A percentile compares a stretch with the other conserved stretches of the same genome.
Conservation (phyloP, 73 alveolate genomes). For the Paramecium sexaurelia region DNA sequence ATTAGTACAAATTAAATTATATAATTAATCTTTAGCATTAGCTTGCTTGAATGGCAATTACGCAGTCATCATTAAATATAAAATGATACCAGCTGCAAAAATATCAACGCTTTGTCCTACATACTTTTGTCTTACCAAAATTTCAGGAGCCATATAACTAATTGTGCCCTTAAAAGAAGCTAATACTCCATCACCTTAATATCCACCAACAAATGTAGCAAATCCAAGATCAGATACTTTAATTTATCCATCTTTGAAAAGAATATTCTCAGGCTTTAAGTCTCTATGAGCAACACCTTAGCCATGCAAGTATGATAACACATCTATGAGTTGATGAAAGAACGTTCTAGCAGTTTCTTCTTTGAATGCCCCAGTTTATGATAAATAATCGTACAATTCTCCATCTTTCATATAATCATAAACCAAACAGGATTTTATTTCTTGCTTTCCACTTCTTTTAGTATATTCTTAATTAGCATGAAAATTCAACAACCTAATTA, state of each 20-base stretch:
- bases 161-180: slow-evolving; percentile 54
- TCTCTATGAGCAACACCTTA: slow-evolving; percentile 80
- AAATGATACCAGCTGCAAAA: slow-evolving; percentile 66
- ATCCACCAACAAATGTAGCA: slow-evolving; percentile 45
- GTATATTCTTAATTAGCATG: slow-evolving; percentile 42
- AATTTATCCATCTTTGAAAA: slow-evolving; percentile 72
- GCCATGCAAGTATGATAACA: slow-evolving; percentile 69
- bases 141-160: slow-evolving; percentile 67
- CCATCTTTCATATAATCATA: slow-evolving; percentile 40
- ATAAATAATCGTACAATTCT: slow-evolving; percentile 20
- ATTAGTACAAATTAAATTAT: slow-evolving; percentile 51
- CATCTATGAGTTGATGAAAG: neutral
- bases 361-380: slow-evolving; percentile 35
- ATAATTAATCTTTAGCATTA: slow-evolving; percentile 3
- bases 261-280: slow-evolving; percentile 80
- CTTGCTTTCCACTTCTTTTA: neutral
- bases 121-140: slow-evolving; percentile 19
- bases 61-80: slow-evolving; percentile 57
- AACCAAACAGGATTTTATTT: slow-evolving; percentile 37
- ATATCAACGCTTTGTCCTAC: slow-evolving; percentile 54
- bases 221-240: slow-evolving; percentile 86
- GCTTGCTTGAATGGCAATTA: slow-evolving; percentile 55
- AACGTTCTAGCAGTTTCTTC: slow-evolving; percentile 21
- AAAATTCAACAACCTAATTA: slow-evolving; percentile 56
- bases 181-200: slow-evolving; percentile 15